Conservation (phyloP, 2,329 filamentous ascomycete genomes). For the Stemphylium lycopersici region DNA sequence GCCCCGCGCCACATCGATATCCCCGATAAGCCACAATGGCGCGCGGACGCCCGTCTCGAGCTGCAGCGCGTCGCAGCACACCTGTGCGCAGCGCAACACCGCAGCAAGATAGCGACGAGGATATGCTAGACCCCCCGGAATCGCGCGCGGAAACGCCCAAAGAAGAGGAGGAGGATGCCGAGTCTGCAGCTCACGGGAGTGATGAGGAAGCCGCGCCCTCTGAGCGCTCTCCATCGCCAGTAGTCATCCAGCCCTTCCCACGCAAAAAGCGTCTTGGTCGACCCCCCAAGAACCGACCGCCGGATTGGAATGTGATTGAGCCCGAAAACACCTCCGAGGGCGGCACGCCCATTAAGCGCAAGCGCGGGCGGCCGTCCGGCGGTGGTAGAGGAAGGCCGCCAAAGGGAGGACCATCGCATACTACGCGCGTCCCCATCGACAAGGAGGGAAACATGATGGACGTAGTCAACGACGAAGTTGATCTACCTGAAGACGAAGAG, state of each 20-base stretch:
- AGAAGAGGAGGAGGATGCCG: slow-evolving; percentile 56
- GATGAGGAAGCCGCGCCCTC: slow-evolving; percentile 53
- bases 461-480: slow-evolving; percentile 90
- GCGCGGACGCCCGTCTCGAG: slow-evolving; percentile 46
- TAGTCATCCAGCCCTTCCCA: slow-evolving; percentile 64
- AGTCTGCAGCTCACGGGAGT: slow-evolving; percentile 56
- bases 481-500: slow-evolving; percentile 82
- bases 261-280: slow-evolving; percentile 79
- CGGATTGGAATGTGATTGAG: slow-evolving; percentile 71
- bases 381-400: slow-evolving; percentile 73
- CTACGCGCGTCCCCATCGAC: slow-evolving; percentile 84
- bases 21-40: slow-evolving; percentile 33
- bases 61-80: slow-evolving; percentile 49
- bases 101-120: slow-evolving; percentile 43
- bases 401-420: slow-evolving; percentile 74
- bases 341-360: slow-evolving; percentile 57
- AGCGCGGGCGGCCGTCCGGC: slow-evolving; percentile 57
- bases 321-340: slow-evolving; percentile 56
- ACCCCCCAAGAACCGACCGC: slow-evolving; percentile 81
- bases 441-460: slow-evolving; percentile 92
- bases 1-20: neutral
- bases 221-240: slow-evolving; percentile 53
- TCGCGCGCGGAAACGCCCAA: slow-evolving; percentile 49
- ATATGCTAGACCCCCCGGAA: slow-evolving; percentile 43
- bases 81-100: slow-evolving; percentile 46